Evolutionary conservation across 768 basidiomycete genomes (phyloP).

Genomic region (Filobasidium floriforme): DNA sequence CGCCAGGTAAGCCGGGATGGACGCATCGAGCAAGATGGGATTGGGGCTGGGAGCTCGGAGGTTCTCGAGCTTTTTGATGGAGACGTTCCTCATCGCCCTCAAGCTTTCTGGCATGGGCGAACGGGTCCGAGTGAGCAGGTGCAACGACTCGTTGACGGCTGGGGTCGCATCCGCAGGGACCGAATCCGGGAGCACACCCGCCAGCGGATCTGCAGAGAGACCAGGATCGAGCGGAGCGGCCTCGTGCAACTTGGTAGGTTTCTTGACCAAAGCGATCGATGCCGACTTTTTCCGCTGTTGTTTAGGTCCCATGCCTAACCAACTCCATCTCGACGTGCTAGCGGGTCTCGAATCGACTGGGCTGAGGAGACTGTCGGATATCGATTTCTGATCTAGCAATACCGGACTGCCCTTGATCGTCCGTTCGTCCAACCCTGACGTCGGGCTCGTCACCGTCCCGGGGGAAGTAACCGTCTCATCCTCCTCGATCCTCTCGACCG

Average conservation of each 20-base stretch:
- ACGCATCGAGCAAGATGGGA: constrained; percentile 7
- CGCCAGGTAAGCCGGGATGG: constrained; percentile 6
- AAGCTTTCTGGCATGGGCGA: constrained; percentile 8
- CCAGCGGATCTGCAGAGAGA: constrained; percentile 12
- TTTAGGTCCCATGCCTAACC: constrained; percentile 2
- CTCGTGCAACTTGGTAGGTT: background rate
- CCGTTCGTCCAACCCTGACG: background rate
- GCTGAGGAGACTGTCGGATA: background rate
- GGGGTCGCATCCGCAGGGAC: background rate
- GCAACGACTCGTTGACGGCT: constrained; percentile 4
- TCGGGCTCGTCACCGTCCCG: background rate
- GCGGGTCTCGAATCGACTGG: background rate
- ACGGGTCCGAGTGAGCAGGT: background rate
- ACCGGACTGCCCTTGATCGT: background rate
- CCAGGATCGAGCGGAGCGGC: background rate
- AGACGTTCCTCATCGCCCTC: background rate
- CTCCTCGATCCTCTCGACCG: background rate
- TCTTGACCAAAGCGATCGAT: background rate
- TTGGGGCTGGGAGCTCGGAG: constrained; percentile 11
- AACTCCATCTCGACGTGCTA: background rate
- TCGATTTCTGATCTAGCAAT: background rate
- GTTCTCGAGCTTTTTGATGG: constrained; percentile 7
- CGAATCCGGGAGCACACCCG: constrained; percentile 10
- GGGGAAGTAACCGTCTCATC: background rate
- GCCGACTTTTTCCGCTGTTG: background rate